Conservation (phyloP, 192 early-diverging fungal genomes). For the Kickxella alabastrina region DNA sequence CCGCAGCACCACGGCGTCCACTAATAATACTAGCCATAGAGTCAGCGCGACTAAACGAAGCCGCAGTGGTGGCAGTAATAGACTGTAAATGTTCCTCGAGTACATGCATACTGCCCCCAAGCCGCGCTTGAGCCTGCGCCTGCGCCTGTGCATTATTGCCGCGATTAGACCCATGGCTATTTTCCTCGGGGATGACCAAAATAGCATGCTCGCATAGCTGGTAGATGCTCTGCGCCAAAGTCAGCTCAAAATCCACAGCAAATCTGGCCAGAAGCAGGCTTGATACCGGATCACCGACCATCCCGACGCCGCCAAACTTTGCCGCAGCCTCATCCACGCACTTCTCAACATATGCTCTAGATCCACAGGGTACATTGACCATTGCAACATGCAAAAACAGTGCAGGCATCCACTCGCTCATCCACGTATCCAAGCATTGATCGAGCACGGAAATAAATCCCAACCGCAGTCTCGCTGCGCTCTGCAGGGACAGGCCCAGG, state of each 20-base stretch:
- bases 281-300: constrained; percentile 32
- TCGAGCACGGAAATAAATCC: constrained; percentile 36
- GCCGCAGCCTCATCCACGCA: constrained; percentile 7
- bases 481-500: constrained; percentile 12
- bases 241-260: constrained; percentile 48
- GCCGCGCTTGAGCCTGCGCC: constrained; percentile 13
- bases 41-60: constrained; percentile 23
- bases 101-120: constrained; percentile 11
- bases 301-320: constrained; percentile 29
- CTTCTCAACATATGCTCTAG: constrained; percentile 17
- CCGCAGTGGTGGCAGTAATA: too few relatives aligned
- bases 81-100: constrained; percentile 14
- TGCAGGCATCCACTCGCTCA: constrained; percentile 40
- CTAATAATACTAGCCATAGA: constrained; percentile 32
- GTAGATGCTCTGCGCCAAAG: constrained; percentile 46
- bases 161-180: not conserved
- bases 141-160: constrained; percentile 12
- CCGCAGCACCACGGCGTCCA: constrained; percentile 6
- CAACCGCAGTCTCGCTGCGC: constrained; percentile 27
- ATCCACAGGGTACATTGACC: constrained; percentile 22
- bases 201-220: constrained; percentile 52
- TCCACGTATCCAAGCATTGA: constrained; percentile 33
- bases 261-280: constrained; percentile 43
- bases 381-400: constrained; percentile 27
- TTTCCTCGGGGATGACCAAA: constrained; percentile 23